Evolutionary conservation across 2,329 filamentous ascomycete genomes (phyloP), one percentile per base, ranked within the genome.

Genomic region (Calycina herbarum): DNA sequence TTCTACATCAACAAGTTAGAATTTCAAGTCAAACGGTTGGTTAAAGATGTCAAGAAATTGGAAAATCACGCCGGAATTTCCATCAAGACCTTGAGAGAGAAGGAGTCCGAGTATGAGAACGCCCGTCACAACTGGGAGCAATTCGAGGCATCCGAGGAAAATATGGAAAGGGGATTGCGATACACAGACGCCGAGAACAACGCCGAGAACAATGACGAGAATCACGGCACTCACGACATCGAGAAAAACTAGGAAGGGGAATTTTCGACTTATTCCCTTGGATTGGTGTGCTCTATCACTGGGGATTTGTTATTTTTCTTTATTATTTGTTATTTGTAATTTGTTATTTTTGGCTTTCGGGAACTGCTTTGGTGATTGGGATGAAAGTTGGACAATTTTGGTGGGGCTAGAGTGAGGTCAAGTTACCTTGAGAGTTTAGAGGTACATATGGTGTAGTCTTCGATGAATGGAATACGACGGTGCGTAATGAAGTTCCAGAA

Each of bases 401-500:
- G 31, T 33, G 31, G 3, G 31, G 7, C 31, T 33, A 33, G 3
- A 33, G 31, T 38, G 6, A 13, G 35, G 35, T 13, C 8, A 38
- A 33, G 31, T 33, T 2, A 31, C 29, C 35, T 48, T 48, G 45
- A 48, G 45, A 2, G n/a, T 20, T 20, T 48, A n/a, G 8, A 48
- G 45, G 45, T 48, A 48, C 45, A 48, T 48, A n/a, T 48, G 45
- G n/a, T 48, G 45, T 8, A 48, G 24, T 20, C 45, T 6, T 10
- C 45, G 45, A 48, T 48, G 45, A 11, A 48, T 5, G 6, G 45
- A 20, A 20, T 48, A 48, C 1, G 45, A 48, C 24, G 45, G 45
- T 8, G 45, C n/a, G 45, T 48, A 48, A 48, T 48, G 45, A 48
- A 48, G 45, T 48, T 48, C 45, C 45, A 48, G 17, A 20, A 48